Conservation (phyloP, 208 protist species). For the Naegleria lovaniensis region DNA sequence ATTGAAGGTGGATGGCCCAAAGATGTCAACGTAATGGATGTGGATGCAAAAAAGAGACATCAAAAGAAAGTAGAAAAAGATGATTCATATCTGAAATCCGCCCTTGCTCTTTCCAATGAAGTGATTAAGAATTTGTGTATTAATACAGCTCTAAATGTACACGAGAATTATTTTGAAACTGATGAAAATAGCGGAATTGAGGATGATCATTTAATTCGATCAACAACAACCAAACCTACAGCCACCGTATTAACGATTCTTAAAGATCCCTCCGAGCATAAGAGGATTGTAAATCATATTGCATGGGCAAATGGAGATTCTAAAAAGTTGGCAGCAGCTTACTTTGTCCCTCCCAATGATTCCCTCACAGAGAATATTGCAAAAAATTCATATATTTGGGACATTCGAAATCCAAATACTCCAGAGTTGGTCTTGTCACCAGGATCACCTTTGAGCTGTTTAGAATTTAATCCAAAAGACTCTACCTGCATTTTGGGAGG, state of each 20-base stretch:
- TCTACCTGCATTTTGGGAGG: constrained; percentile 87
- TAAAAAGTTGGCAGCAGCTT: constrained; percentile 83
- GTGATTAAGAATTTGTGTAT: constrained; percentile 81
- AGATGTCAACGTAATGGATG: constrained; percentile 84
- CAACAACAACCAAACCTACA: constrained; percentile 67
- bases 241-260: constrained; percentile 88
- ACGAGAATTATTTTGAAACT: constrained; percentile 86
- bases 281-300: constrained; percentile 76
- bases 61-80: constrained; percentile 91
- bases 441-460: constrained; percentile 80
- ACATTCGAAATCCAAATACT: constrained; percentile 89
- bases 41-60: constrained; percentile 90
- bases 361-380: constrained; percentile 73
- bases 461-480: constrained; percentile 92
- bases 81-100: constrained; percentile 78
- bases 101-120: constrained; percentile 63
- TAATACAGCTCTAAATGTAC: constrained; percentile 94
- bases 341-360: constrained; percentile 85
- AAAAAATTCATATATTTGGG: constrained; percentile 89
- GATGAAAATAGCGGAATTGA: constrained; percentile 1
- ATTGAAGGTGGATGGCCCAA: constrained; percentile 91
- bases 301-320: constrained; percentile 84
- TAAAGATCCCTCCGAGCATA: constrained; percentile 73
- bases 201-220: constrained; percentile 47
- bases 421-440: constrained; percentile 81